Conservation (phyloP, 306 rosid species). For the Quercus parvula region DNA sequence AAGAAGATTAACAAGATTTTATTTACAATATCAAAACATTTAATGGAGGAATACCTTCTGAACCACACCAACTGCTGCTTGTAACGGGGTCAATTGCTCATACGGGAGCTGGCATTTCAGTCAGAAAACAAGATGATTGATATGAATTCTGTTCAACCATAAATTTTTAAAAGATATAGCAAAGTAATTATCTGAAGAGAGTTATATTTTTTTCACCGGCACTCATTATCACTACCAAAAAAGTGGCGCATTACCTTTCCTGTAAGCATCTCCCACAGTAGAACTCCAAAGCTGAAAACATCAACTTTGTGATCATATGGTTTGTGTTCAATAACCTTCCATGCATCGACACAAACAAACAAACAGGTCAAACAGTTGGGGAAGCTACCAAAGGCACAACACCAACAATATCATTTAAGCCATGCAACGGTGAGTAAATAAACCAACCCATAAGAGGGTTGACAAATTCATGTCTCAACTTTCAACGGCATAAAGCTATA, state of each 20-base stretch:
- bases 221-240: not conserved
- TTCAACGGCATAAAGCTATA: not conserved
- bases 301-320: constrained; percentile 75
- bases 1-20: not conserved
- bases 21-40: not conserved
- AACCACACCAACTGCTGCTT: constrained; percentile 89
- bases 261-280: constrained; percentile 79
- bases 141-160: constrained; percentile 26
- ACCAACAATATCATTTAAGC: not conserved
- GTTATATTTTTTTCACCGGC: not conserved
- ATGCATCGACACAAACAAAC: constrained; percentile 22
- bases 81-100: constrained; percentile 71
- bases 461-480: not conserved
- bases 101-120: constrained; percentile 65
- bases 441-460: not conserved
- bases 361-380: not conserved
- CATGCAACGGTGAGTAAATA: not conserved
- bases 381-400: not conserved
- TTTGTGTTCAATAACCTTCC: constrained; percentile 78
- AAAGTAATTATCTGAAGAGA: not conserved
- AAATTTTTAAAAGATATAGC: constrained; percentile 15
- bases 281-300: constrained; percentile 76
- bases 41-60: constrained; percentile 55
- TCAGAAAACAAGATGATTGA: constrained; percentile 32
- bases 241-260: constrained; percentile 54